Percentiles rank a stretch among this genome's conserved stretches.
Conservation (phyloP, 2,329 filamentous ascomycete species). For the Phyllosticta citribraziliensis region DNA sequence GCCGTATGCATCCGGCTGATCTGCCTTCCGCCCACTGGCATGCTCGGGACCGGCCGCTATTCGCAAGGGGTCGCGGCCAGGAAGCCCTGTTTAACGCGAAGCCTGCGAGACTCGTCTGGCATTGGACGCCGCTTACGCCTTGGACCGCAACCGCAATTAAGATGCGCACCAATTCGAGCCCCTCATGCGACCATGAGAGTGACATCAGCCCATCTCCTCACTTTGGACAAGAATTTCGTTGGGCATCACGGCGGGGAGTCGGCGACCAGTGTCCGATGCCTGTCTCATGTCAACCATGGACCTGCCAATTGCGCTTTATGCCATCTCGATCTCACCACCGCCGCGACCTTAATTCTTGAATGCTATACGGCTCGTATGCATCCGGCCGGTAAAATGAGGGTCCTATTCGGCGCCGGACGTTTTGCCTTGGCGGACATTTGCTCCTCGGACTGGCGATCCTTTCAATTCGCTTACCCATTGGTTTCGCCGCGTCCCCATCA, state of each 20-base stretch:
- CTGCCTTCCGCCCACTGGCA: constrained; percentile 10
- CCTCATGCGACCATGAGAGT: neutral
- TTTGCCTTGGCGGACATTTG: neutral
- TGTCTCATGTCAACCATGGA: neutral
- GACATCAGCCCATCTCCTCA: neutral
- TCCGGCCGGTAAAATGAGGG: neutral
- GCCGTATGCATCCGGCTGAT: constrained; percentile 10
- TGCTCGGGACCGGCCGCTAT: constrained; percentile 9
- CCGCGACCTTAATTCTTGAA: neutral
- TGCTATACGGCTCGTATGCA: neutral
- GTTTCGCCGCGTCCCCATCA: neutral
- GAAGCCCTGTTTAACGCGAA: constrained; percentile 4
- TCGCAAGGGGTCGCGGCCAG: constrained; percentile 4
- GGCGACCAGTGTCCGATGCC: neutral
- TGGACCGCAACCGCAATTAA: neutral
- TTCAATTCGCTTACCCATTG: neutral
- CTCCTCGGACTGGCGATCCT: neutral
- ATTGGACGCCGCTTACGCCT: neutral
- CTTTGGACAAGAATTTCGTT: neutral
- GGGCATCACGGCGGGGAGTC: neutral
- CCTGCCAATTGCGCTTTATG: neutral
- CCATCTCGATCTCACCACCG: neutral
- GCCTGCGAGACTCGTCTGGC: constrained; percentile 1
- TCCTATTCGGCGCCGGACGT: neutral
- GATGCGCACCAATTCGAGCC: neutral